Base-by-base conservation (phyloP, 176 grass and related monocot genomes). In the Avena atlantica region DNA sequence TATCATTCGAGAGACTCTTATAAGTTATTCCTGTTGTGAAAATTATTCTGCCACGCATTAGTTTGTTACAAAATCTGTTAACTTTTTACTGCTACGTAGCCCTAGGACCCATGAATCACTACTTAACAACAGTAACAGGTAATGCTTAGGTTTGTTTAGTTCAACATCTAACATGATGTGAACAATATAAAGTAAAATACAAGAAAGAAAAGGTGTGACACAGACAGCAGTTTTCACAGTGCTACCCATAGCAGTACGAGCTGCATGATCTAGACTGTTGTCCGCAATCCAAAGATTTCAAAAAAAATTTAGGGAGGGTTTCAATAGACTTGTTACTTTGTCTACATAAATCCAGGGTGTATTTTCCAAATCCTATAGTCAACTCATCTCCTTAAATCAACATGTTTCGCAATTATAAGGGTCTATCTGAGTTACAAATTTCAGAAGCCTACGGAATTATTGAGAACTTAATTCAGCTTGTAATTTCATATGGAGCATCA, bases 401-500 rank as follows among this genome's bases (percentile, higher is more conserved):
- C 58, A 69, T 74, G 61, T 25, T 80, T 83, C 20, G 1, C 19
- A 45, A 68, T 60, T 49, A 49, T 79, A 12, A 12, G 12, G 19
- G 49, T 31, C 37, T 91, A 87, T 80, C 79, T 50, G 3, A 69
- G 68, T 71, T 78, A 67, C 64, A 67, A 67, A 71, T 44, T 70
- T 62, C 60, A 70, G 4, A 77, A 66, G 8, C 24, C 83, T 66
- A 40, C 47, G 9, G 12, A 75, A 76, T 51, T 45, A 71, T 25
- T 37, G 12, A 12, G 49, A 17, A 5, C 58, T 87, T 72, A 71
- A 49, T 48, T 83, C 27, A 76, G 74, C 15, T 61, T 76, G 52
- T 62, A 16, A 61, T 81, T 80, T 70, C 20, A 78, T 17, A 77
- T 23, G 53, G 51, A 63, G 12, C 48, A 84, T 62, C 67, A 70